Evolutionary conservation across 2,329 filamentous ascomycete species (phyloP), one percentile per base, ranked within the genome.

Genomic region (Xenoacremonium recifei): DNA sequence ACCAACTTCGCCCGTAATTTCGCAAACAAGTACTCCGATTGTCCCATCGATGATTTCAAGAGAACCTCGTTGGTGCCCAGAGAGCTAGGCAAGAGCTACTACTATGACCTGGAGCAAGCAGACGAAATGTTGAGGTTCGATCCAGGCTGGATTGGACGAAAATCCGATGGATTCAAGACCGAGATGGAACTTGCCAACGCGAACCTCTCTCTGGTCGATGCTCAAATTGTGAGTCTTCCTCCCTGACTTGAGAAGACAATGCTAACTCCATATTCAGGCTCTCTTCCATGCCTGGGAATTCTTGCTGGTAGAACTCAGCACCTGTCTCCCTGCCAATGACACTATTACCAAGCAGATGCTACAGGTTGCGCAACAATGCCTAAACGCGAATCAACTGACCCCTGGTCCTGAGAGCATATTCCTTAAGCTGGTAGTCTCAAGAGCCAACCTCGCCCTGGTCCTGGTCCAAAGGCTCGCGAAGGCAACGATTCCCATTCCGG

Each of bases 241-340:
- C 19, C 19, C 53, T 68, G 56, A 70, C 52, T 34, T 17, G 11
- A 5, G 43, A 44, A 44, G 25, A 32, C 4, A 37, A 29, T 5
- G 30, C 53, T 62, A 45, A 60, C 43, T 9, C 13, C 13, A 35
- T 17, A 23, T n/a, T 10, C 56, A 89, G 85, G 79, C 82, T 32
- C 79, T 99, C 15, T 85, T 96, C 50, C 83, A 89, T 55, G 87
- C 89, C 41, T 97, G 92, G 89, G 91, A 95, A 62, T 84, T 89
- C 45, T 75, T 99, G 7, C 80, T 92, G 12, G 76, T 93, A 37
- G 92, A 96, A 58, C 76, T 99, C 36, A 89, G 86, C 61, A 80
- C 80, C 27, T 79, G 74, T 45, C 65, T 81, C n/a, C 74, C 75
- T 2, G 64, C 68, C 25, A 70, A 73, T 49, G 67, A 71, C 12